These are phyloP conservation scores for Sistotremastrum suecicum DNA, from an alignment of 768 basidiomycete genomes.

Conservation along the genomic window DNA sequence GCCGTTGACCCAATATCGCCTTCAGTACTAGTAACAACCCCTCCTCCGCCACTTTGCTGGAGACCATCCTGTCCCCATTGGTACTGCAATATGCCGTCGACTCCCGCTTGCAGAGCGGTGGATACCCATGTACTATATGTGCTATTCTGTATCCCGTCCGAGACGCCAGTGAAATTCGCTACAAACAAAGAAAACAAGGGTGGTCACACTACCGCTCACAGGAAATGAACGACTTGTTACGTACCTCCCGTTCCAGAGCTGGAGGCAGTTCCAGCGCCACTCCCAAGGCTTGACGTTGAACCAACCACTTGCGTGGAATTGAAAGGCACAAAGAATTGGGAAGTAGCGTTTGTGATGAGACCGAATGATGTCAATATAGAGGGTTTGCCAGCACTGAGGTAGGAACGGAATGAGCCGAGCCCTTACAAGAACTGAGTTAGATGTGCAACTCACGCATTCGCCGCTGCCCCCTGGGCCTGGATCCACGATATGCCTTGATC, in stretches of 20 bases:
- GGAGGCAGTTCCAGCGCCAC: conserved; percentile 1
- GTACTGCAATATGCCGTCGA: conserved; percentile 15
- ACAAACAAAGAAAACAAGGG: not conserved
- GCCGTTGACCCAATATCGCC: conserved; percentile 14
- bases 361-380: conserved; percentile 40
- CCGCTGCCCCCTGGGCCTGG: conserved; percentile 28
- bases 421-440: not conserved
- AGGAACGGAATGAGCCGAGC: not conserved
- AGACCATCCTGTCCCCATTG: conserved; percentile 11
- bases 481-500: conserved; percentile 45
- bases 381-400: conserved; percentile 39
- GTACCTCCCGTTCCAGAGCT: not conserved
- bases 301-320: conserved; percentile 25
- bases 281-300: not conserved
- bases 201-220: not conserved
- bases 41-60: not conserved
- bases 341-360: conserved; percentile 42
- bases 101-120: conserved; percentile 19
- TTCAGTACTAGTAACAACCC: conserved; percentile 7
- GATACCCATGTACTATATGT: conserved; percentile 42
- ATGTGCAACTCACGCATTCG: conserved; percentile 23
- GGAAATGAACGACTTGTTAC: not conserved
- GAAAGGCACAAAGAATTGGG: conserved; percentile 46
- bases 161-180: conserved; percentile 24
- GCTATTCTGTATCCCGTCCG: conserved; percentile 34